Evolutionary conservation across 495 filamentous ascomycete genomes (phyloP), one percentile per base, ranked within the genome.

Genomic region (Cercophora scortea): DNA sequence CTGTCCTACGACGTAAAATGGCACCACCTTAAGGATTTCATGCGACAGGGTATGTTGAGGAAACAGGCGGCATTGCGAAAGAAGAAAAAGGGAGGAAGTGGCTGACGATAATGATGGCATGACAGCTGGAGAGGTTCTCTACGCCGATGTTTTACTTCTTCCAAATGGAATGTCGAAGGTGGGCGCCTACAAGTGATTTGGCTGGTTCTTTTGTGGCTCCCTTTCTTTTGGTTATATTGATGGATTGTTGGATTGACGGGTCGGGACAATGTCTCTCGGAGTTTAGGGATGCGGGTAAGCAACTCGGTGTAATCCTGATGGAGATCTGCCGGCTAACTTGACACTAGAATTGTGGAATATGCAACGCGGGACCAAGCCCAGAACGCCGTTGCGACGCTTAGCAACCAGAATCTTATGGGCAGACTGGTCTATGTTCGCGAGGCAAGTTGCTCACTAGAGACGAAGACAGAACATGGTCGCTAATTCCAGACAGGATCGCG

Each of bases 91-190:
- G 34, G 16, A 40, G 10, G 16, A 40, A 18, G 11, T 35, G 8
- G n/a, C 17, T 34, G 36, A 32, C 42, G 42, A 32, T 35, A 6
- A 32, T 32, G 8, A 40, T 32, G 18, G 7, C 25, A 11, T 32
- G 7, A 39, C 71, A 98, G 93, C 93, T 79, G 93, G 93, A 81
- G 93, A 97, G 70, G 94, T 97, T 75, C 84, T 97, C 77, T 98
- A 94, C 76, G 93, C 93, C 83, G 93, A 98, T 82, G 92, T 98
- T 66, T 86, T 98, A 73, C 81, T 95, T 73, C 90, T 98, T 90
- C 94, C 94, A 68, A 98, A 98, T 84, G 93, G 93, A 90, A 98
- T 98, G 93, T 96, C 92, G 88, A 98, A 98, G 94, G 93, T 96
- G 90, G 89, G 90, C 88, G 84, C 83, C 84, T 88, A 89, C 82